phyloP scores from a whole-genome alignment of 2,329 filamentous ascomycete species.

The Aspergillus tamarii region DNA sequence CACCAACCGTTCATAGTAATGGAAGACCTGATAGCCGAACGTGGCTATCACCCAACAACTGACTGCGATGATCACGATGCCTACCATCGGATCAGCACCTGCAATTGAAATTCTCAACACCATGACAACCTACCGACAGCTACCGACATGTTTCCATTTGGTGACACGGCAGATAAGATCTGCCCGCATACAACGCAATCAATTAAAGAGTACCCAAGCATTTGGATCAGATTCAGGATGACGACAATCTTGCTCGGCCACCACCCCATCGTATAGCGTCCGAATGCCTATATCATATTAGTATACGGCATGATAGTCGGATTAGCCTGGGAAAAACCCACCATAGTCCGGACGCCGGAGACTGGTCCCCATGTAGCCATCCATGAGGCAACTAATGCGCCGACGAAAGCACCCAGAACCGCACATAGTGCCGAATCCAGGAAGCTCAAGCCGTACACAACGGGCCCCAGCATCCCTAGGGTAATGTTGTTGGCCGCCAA shows the following conservation, averaged over 20 bases:
- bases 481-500: conserved; percentile 66
- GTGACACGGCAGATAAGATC: conserved; percentile 67
- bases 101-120: neutral
- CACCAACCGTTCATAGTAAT: conserved; percentile 65
- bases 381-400: conserved; percentile 60
- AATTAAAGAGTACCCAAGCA: conserved; percentile 66
- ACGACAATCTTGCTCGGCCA: conserved; percentile 67
- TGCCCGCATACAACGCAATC: conserved; percentile 69
- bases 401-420: conserved; percentile 61
- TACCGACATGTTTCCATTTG: conserved; percentile 61
- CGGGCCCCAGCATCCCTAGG: conserved; percentile 65
- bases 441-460: conserved; percentile 62
- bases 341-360: conserved; percentile 65
- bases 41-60: conserved; percentile 67
- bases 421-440: conserved; percentile 59
- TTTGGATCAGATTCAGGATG: conserved; percentile 63
- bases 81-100: conserved; percentile 24
- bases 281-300: conserved; percentile 50
- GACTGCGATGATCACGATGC: conserved; percentile 65
- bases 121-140: conserved; percentile 56
- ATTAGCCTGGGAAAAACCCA: conserved; percentile 26
- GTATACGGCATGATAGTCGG: conserved; percentile 3
- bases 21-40: conserved; percentile 70
- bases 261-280: conserved; percentile 67
- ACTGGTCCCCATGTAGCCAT: conserved; percentile 64